Evolutionary conservation across 169 alveolate genomes (phyloP).

Genomic region (Babesia divergens): DNA sequence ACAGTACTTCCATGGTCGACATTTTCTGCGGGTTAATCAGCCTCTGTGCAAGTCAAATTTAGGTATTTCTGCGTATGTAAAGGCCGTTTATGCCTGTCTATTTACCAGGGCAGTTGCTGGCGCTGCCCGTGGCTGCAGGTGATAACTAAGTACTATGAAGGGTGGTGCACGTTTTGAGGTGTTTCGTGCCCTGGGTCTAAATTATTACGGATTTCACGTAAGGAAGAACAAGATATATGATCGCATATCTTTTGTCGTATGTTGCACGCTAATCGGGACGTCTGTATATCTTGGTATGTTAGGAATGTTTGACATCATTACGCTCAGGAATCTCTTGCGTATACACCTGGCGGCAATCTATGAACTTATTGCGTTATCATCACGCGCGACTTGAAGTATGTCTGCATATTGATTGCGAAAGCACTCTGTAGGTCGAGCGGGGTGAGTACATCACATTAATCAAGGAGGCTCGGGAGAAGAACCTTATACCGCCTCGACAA

Average conservation of each 20-base stretch:
- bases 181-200: constrained; percentile 56
- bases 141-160: constrained; percentile 12
- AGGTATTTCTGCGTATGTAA: too few relatives aligned
- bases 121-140: too few relatives aligned
- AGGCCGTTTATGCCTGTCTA: too few relatives aligned
- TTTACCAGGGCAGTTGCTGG: too few relatives aligned
- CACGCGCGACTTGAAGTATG: constrained; percentile 59
- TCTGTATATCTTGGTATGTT: constrained; percentile 58
- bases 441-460: constrained; percentile 42
- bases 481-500: constrained; percentile 49
- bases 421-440: constrained; percentile 48
- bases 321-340: constrained; percentile 58
- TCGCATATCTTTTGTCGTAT: constrained; percentile 46
- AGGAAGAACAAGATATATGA: constrained; percentile 59
- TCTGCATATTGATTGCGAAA: neutral
- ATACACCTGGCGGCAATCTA: constrained; percentile 61
- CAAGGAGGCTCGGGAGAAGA: constrained; percentile 53
- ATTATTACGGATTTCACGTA: constrained; percentile 67
- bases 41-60: too few relatives aligned
- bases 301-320: neutral
- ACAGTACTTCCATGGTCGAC: constrained; percentile 38
- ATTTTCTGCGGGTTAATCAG: too few relatives aligned
- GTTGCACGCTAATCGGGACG: constrained; percentile 50
- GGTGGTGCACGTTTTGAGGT: constrained; percentile 61
- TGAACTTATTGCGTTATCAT: constrained; percentile 55